phyloP scores from a whole-genome alignment of 1,284 basidiomycete genomes.

The Rhizoctonia solani region DNA sequence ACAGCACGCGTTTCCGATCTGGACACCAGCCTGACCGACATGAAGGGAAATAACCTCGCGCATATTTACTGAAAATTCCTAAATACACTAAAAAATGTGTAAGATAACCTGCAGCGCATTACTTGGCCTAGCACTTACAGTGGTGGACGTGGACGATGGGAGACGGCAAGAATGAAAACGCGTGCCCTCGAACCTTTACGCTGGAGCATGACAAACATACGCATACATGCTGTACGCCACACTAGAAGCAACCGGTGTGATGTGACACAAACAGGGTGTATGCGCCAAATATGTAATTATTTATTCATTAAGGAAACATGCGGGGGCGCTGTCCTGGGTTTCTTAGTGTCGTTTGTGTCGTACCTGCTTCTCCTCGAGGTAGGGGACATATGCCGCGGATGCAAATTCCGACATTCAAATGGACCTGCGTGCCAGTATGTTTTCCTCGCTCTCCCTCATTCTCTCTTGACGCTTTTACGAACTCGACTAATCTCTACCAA shows the following conservation, averaged over 20 bases:
- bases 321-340: conserved; percentile 2
- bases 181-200: conserved; percentile 16
- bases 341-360: conserved; percentile 8
- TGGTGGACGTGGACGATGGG: conserved; percentile 36
- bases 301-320: background rate
- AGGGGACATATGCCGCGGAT: conserved; percentile 8
- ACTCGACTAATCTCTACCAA: background rate
- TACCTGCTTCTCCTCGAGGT: background rate
- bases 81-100: conserved; percentile 3
- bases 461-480: conserved; percentile 24
- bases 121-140: conserved; percentile 8
- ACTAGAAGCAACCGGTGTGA: conserved; percentile 5
- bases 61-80: conserved; percentile 32
- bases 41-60: conserved; percentile 85
- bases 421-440: background rate
- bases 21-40: conserved; percentile 94
- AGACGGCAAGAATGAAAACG: background rate
- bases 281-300: conserved; percentile 22
- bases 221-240: conserved; percentile 17
- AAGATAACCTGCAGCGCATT: background rate
- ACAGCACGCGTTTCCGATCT: conserved; percentile 91
- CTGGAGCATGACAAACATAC: background rate
- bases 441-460: background rate
- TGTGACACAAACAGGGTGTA: conserved; percentile 2
- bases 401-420: conserved; percentile 21